phyloP scores from a whole-genome alignment of 1,284 basidiomycete genomes.

The Moesziomyces sp. region DNA sequence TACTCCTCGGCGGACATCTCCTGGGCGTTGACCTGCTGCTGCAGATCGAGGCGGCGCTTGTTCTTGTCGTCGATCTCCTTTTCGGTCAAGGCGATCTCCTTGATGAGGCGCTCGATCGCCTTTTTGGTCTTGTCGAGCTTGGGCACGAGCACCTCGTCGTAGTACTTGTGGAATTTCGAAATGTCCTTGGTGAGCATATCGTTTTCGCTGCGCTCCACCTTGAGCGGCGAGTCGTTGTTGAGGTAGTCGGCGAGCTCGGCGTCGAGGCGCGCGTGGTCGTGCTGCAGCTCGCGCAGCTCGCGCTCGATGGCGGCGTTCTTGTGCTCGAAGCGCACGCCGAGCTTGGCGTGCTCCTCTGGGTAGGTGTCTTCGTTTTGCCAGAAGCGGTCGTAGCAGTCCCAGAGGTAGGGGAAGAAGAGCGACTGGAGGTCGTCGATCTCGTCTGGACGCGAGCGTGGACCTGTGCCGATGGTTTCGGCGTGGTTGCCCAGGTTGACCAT shows the following conservation, averaged over 20 bases:
- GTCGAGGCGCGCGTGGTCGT: conserved; percentile 49
- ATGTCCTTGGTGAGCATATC: conserved; percentile 60
- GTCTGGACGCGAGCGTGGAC: conserved; percentile 52
- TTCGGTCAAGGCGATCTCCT: conserved; percentile 41
- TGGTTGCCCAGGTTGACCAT: conserved; percentile 57
- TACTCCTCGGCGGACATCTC: conserved; percentile 63
- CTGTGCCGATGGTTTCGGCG: conserved; percentile 50
- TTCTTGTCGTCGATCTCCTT: conserved; percentile 55
- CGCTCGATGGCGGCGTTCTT: conserved; percentile 53
- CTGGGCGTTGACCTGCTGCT: conserved; percentile 59
- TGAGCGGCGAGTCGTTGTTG: conserved; percentile 56
- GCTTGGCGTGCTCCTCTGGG: conserved; percentile 62
- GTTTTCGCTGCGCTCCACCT: conserved; percentile 54
- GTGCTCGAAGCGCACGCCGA: conserved; percentile 55
- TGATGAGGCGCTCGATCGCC: conserved; percentile 52
- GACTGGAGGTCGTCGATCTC: conserved; percentile 60
- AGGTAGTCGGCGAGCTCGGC: conserved; percentile 45
- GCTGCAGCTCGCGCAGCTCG: conserved; percentile 49
- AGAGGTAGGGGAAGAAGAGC: conserved; percentile 64
- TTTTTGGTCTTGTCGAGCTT: conserved; percentile 62
- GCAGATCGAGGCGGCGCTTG: conserved; percentile 47
- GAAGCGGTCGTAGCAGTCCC: conserved; percentile 66
- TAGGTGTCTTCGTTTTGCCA: conserved; percentile 66
- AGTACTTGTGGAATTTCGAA: conserved; percentile 62
- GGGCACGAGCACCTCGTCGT: conserved; percentile 59